phyloP scores from a whole-genome alignment of 2,329 filamentous ascomycete species.

The Aspergillus brunneoviolaceus region DNA sequence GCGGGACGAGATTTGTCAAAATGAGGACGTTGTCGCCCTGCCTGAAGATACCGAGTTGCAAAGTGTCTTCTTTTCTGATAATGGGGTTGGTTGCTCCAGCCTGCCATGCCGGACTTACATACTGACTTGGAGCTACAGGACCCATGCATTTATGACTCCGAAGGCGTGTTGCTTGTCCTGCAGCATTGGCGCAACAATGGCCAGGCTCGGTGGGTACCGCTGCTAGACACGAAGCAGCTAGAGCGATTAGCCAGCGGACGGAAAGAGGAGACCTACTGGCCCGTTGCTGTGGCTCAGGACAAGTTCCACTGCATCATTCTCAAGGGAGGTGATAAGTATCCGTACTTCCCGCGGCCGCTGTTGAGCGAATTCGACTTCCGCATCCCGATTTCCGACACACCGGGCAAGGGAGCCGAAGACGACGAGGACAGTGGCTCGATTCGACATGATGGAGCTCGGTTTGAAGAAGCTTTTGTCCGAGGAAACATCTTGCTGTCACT shows the following conservation, averaged over 20 bases:
- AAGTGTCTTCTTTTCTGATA: slow-evolving; percentile 87
- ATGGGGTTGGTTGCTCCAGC: slow-evolving; percentile 61
- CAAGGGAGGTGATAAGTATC: slow-evolving; percentile 89
- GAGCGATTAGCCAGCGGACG: slow-evolving; percentile 78
- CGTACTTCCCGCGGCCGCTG: slow-evolving; percentile 86
- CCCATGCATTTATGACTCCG: slow-evolving; percentile 93
- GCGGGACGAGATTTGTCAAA: slow-evolving; percentile 89
- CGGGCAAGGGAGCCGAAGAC: slow-evolving; percentile 39
- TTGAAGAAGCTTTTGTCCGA: slow-evolving; percentile 82
- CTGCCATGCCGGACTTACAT: background rate
- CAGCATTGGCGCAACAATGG: slow-evolving; percentile 86
- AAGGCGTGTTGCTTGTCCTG: slow-evolving; percentile 81
- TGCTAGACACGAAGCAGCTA: slow-evolving; percentile 84
- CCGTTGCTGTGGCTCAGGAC: slow-evolving; percentile 84
- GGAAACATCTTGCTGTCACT: slow-evolving; percentile 70
- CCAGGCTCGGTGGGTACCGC: slow-evolving; percentile 85
- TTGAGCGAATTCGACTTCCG: slow-evolving; percentile 92
- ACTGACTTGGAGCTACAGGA: slow-evolving; percentile 55
- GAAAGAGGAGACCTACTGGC: slow-evolving; percentile 91
- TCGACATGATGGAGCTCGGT: slow-evolving; percentile 44
- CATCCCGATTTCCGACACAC: slow-evolving; percentile 68
- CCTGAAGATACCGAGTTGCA: slow-evolving; percentile 71
- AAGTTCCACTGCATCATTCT: slow-evolving; percentile 99
- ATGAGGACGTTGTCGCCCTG: slow-evolving; percentile 85
- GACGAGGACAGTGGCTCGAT: slow-evolving; percentile 40